These are phyloP conservation scores for Phascolomyces articulosus DNA, from an alignment of 371 early-diverging fungal species.

Conservation along the genomic window DNA sequence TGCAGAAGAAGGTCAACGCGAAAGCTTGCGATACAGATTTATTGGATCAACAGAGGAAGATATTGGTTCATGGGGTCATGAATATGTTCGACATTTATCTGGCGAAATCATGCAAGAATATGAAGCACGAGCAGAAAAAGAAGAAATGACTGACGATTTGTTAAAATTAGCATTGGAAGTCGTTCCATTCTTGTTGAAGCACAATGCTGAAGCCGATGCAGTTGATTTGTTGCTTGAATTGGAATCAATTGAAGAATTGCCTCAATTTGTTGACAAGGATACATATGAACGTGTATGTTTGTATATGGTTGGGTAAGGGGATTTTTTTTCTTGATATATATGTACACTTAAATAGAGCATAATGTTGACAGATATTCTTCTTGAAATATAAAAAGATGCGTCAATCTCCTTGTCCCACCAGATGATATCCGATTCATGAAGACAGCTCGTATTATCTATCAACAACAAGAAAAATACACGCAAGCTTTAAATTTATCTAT, in stretches of 20 bases:
- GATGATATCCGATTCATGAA: slow-evolving; percentile 85
- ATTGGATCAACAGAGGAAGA: slow-evolving; percentile 78
- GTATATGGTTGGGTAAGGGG: slow-evolving; percentile 84
- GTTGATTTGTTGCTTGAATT: slow-evolving; percentile 93
- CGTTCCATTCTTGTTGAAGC: slow-evolving; percentile 93
- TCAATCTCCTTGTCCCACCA: slow-evolving; percentile 88
- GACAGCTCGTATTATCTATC: slow-evolving; percentile 91
- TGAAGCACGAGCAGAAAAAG: slow-evolving; percentile 59
- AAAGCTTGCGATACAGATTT: slow-evolving; percentile 84
- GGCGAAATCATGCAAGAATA: slow-evolving; percentile 91
- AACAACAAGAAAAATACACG: slow-evolving; percentile 76
- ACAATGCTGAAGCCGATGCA: slow-evolving; percentile 98
- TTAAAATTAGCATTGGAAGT: slow-evolving; percentile 78
- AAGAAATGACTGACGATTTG: slow-evolving; percentile 66
- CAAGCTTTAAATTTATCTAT: slow-evolving; percentile 89
- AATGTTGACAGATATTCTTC: too few relatives aligned
- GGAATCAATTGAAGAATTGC: slow-evolving; percentile 79
- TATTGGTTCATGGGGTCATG: slow-evolving; percentile 97
- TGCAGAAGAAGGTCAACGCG: slow-evolving; percentile 82
- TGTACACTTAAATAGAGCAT: background rate
- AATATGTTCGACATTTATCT: slow-evolving; percentile 96
- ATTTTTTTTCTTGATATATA: background rate
- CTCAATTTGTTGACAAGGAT: slow-evolving; percentile 85
- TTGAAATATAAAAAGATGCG: slow-evolving; percentile 75
- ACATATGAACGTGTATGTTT: slow-evolving; percentile 94